A percentile compares a stretch with the other conserved stretches of the same genome.
phyloP scores from a whole-genome alignment of 2,329 filamentous ascomycete genomes.

The Trematosphaeria pertusa region DNA sequence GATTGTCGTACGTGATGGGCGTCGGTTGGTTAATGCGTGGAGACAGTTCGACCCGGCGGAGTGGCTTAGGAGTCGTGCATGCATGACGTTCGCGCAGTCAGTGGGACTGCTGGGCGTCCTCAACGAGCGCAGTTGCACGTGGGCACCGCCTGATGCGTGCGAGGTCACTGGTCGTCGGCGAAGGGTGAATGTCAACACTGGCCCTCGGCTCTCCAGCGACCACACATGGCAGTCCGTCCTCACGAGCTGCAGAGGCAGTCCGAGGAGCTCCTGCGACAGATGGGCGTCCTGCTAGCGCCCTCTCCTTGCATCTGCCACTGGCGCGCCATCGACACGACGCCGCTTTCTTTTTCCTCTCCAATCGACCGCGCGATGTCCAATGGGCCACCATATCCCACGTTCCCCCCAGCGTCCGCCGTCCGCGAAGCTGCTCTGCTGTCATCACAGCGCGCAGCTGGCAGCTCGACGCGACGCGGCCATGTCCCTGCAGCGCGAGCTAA shows the following conservation, averaged over 20 bases:
- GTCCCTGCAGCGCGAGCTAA: conserved; percentile 14
- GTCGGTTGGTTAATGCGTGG: conserved; percentile 26
- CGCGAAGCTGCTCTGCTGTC: not conserved
- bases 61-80: conserved; percentile 33
- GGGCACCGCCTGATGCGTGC: conserved; percentile 10
- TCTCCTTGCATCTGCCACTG: not conserved
- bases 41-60: conserved; percentile 33
- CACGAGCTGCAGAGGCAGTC: not conserved
- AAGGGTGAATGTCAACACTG: not conserved
- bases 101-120: conserved; percentile 19
- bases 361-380: not conserved
- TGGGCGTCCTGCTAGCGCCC: not conserved
- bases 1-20: conserved; percentile 22
- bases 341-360: not conserved
- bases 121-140: conserved; percentile 34
- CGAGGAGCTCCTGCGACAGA: not conserved
- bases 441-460: not conserved
- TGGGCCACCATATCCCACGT: not conserved
- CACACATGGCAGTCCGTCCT: not conserved
- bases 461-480: not conserved
- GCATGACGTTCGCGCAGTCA: conserved; percentile 35
- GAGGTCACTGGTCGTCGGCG: not conserved
- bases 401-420: not conserved
- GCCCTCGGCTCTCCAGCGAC: not conserved
- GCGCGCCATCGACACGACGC: not conserved